A percentile compares a stretch with the other conserved stretches of the same genome.
phyloP scores from a whole-genome alignment of 768 basidiomycete species.

The Holtermannia corniformis region DNA sequence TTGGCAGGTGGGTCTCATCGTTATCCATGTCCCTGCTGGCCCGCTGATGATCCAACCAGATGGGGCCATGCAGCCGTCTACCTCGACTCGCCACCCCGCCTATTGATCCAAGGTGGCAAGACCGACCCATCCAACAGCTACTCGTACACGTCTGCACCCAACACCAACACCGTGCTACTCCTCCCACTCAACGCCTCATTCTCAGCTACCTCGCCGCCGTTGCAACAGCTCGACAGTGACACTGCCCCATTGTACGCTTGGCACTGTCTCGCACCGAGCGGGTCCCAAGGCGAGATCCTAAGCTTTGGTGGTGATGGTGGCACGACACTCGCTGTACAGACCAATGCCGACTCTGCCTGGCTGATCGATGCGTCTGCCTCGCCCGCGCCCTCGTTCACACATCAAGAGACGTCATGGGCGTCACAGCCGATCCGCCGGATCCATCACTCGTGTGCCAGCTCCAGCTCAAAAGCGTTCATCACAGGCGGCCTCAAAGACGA shows the following conservation, averaged over 20 bases:
- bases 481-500: slow-evolving; percentile 76
- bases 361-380: slow-evolving; percentile 45
- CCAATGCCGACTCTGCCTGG: slow-evolving; percentile 55
- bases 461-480: slow-evolving; percentile 53
- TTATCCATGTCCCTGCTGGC: too few species aligned
- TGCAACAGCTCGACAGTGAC: slow-evolving; percentile 52
- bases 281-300: slow-evolving; percentile 42
- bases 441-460: slow-evolving; percentile 57
- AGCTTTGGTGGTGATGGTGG: slow-evolving; percentile 70
- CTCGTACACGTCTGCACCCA: slow-evolving; percentile 66
- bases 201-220: slow-evolving; percentile 55
- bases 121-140: slow-evolving; percentile 60
- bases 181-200: slow-evolving; percentile 47
- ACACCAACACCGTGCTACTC: slow-evolving; percentile 58
- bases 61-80: slow-evolving; percentile 72
- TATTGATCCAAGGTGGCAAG: slow-evolving; percentile 73
- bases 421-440: slow-evolving; percentile 64
- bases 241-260: slow-evolving; percentile 60
- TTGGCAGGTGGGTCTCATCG: too few species aligned
- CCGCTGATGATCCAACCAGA: too few species aligned
- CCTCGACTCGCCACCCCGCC: slow-evolving; percentile 41
- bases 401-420: slow-evolving; percentile 51
- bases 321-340: slow-evolving; percentile 48
- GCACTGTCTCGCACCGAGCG: slow-evolving; percentile 60
- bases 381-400: slow-evolving; percentile 42